phyloP scores from a whole-genome alignment of 2,329 filamentous ascomycete species.

The Paraconiothyrium sp. region DNA sequence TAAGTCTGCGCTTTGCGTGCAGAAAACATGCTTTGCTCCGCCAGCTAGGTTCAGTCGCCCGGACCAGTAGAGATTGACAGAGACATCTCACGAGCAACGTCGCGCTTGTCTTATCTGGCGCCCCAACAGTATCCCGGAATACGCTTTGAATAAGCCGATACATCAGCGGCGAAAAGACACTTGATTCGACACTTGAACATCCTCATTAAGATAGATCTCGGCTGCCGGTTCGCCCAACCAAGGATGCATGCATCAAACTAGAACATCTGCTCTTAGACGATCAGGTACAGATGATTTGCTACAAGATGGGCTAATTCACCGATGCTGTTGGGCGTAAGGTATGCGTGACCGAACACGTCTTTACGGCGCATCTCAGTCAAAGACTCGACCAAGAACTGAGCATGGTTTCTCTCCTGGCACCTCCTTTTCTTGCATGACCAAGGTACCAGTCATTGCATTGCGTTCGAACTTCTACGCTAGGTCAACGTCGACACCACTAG shows the following conservation, averaged over 20 bases:
- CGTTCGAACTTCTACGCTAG: no score
- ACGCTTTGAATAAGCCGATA: not conserved
- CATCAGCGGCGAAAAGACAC: not conserved
- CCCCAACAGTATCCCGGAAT: not conserved
- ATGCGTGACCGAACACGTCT: not conserved
- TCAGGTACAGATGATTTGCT: not conserved
- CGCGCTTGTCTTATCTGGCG: conserved; percentile 2
- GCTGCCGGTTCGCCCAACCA: not conserved
- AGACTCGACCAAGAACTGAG: not conserved
- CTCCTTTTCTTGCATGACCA: no score
- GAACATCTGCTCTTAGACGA: not conserved
- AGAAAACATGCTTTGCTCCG: not conserved
- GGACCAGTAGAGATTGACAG: not conserved
- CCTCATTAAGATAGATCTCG: not conserved
- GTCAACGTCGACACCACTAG: no score
- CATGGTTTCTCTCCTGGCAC: not conserved
- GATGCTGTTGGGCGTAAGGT: not conserved
- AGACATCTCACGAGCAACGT: not conserved
- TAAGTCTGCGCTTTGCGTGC: not conserved
- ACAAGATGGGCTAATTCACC: not conserved
- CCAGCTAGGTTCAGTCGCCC: not conserved
- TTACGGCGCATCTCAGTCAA: not conserved
- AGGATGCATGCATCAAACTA: not conserved
- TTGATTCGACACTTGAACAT: not conserved
- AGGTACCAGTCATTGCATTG: no score